Evolutionary conservation across 768 basidiomycete species (phyloP).

Genomic region (Lactarius hengduanensis): DNA sequence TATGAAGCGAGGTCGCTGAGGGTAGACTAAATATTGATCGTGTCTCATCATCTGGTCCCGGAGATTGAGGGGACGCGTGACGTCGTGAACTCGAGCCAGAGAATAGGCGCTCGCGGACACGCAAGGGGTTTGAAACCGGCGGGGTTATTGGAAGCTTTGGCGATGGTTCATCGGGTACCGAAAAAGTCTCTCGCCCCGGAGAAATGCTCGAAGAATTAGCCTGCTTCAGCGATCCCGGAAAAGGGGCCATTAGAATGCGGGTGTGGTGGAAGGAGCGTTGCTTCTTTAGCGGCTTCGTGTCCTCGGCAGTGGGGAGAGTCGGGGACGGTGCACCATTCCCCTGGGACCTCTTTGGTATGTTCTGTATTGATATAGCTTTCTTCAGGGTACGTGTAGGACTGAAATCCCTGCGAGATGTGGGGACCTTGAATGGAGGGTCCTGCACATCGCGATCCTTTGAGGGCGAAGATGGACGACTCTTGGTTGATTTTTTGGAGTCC

Average conservation of each 20-base stretch:
- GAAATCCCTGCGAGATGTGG: conserved; percentile 22
- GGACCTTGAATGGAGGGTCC: background rate
- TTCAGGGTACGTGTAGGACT: conserved; percentile 40
- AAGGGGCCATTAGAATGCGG: conserved; percentile 52
- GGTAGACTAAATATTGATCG: conserved; percentile 53
- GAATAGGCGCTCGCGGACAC: conserved; percentile 57
- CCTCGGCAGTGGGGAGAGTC: conserved; percentile 36
- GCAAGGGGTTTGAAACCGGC: conserved; percentile 27
- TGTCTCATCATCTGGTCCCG: conserved; percentile 49
- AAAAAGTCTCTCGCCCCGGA: conserved; percentile 13
- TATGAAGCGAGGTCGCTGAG: background rate
- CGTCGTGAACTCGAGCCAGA: conserved; percentile 54
- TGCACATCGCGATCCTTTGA: conserved; percentile 11
- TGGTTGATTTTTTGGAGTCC: conserved; percentile 16
- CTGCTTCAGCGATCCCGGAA: conserved; percentile 38
- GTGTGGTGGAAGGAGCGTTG: conserved; percentile 65
- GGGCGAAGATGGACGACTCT: conserved; percentile 20
- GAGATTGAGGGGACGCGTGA: conserved; percentile 47
- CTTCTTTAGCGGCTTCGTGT: conserved; percentile 43
- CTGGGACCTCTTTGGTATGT: conserved; percentile 37
- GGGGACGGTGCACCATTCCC: conserved; percentile 34
- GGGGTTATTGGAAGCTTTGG: conserved; percentile 20
- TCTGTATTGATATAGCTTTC: conserved; percentile 59
- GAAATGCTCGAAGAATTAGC: conserved; percentile 28
- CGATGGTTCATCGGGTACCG: conserved; percentile 20